Percentiles rank a stretch among this genome's conserved stretches.
These are phyloP conservation scores for Hypoxylon sp. DNA, from an alignment of 2,329 filamentous ascomycete genomes.

Conservation along the genomic window DNA sequence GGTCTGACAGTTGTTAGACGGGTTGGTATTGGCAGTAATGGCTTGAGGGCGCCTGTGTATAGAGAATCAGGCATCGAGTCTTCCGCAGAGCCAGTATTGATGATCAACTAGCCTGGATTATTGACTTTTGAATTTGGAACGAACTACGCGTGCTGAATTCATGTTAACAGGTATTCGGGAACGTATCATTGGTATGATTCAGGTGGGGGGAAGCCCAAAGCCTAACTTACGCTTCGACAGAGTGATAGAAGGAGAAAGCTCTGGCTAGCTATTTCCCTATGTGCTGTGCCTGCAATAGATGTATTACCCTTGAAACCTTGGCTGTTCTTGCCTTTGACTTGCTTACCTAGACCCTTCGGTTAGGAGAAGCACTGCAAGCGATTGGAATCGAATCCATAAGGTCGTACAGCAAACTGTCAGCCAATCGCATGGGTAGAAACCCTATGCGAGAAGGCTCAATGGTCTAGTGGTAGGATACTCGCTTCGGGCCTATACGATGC, in stretches of 20 bases:
- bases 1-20: neutral
- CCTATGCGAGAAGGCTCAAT: conserved; percentile 15
- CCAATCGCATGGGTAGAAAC: neutral
- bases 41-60: neutral
- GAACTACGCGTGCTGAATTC: neutral
- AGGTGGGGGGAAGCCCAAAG: neutral
- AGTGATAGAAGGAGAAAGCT: neutral
- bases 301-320: neutral
- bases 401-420: neutral
- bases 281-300: neutral
- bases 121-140: neutral
- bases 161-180: neutral
- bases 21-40: neutral
- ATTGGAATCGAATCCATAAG: neutral
- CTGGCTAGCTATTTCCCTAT: neutral
- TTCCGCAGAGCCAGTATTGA: neutral
- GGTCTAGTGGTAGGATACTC: conserved; percentile 27
- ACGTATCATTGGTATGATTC: neutral
- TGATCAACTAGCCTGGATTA: neutral
- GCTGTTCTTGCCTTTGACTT: neutral
- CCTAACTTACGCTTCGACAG: neutral
- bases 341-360: neutral
- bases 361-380: neutral
- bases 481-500: conserved; percentile 5
- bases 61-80: neutral